Evolutionary conservation across 768 basidiomycete species (phyloP).

Genomic region (Leucocoprinus sp.): DNA sequence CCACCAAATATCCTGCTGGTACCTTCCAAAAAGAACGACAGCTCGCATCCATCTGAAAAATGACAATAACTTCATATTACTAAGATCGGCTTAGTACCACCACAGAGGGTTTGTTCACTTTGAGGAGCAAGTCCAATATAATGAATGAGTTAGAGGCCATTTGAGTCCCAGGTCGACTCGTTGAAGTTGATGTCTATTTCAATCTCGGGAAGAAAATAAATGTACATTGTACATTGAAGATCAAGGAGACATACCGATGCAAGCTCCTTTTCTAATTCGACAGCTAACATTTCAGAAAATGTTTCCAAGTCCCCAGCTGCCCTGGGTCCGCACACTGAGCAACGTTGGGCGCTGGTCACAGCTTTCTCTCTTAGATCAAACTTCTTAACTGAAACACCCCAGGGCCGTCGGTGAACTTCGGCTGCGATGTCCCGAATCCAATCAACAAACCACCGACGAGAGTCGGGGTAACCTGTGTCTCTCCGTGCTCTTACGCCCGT

Average conservation of each 20-base stretch:
- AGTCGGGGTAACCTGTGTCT: constrained; percentile 14
- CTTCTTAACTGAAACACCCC: constrained; percentile 25
- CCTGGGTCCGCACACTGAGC: constrained; percentile 20
- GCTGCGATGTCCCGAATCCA: constrained; percentile 25
- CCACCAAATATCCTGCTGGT: too few relatives aligned
- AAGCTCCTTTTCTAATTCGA: constrained; percentile 25
- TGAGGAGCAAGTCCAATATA: too few relatives aligned
- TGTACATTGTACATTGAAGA: neutral
- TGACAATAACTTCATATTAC: too few relatives aligned
- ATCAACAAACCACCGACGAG: constrained; percentile 25
- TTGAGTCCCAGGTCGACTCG: constrained; percentile 11
- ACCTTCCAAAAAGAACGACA: too few relatives aligned
- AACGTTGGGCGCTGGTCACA: constrained; percentile 17
- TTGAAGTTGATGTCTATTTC: constrained; percentile 20
- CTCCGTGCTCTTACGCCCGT: constrained; percentile 10
- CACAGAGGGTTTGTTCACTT: too few relatives aligned
- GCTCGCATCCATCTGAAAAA: too few relatives aligned
- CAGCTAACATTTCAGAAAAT: constrained; percentile 24
- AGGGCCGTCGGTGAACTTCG: constrained; percentile 24
- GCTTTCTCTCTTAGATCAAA: constrained; percentile 22
- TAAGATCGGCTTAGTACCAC: too few relatives aligned
- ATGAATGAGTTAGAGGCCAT: neutral
- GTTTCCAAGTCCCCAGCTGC: constrained; percentile 22
- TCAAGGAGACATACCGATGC: constrained; percentile 17
- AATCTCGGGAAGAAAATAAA: constrained; percentile 14